These are phyloP conservation scores for Pyrenophora graminea DNA, from an alignment of 2,329 filamentous ascomycete genomes.

Conservation along the genomic window DNA sequence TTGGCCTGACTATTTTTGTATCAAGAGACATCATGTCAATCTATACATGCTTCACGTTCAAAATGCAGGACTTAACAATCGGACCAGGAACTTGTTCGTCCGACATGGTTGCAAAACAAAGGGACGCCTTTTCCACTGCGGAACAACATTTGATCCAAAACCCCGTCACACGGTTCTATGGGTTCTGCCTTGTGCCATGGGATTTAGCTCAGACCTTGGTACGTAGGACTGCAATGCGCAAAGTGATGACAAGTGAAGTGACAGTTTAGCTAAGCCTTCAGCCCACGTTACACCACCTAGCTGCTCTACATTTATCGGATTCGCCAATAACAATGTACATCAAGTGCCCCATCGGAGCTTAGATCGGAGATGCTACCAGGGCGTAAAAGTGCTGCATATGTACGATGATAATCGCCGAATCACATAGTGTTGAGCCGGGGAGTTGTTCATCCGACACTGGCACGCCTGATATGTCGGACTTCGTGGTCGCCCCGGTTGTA, in stretches of 20 bases:
- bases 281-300: not conserved
- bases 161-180: not conserved
- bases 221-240: not conserved
- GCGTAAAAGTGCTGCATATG: not conserved
- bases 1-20: no score
- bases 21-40: not conserved
- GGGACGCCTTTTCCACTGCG: not conserved
- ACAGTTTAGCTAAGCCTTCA: not conserved
- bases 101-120: not conserved
- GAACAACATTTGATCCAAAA: not conserved
- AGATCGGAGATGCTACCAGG: not conserved
- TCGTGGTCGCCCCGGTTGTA: not conserved
- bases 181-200: not conserved
- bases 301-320: no score
- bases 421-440: conserved; percentile 1
- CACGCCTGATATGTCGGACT: not conserved
- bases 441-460: conserved; percentile 5
- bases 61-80: not conserved
- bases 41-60: not conserved
- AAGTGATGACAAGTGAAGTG: no score
- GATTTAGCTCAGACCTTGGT: not conserved
- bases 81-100: not conserved
- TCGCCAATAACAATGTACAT: not conserved
- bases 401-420: not conserved
- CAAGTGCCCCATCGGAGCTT: not conserved